Evolutionary conservation across 2,329 filamentous ascomycete genomes (phyloP), one percentile per base, ranked within the genome.

Genomic region (Phyllosticta paracitricarpa): DNA sequence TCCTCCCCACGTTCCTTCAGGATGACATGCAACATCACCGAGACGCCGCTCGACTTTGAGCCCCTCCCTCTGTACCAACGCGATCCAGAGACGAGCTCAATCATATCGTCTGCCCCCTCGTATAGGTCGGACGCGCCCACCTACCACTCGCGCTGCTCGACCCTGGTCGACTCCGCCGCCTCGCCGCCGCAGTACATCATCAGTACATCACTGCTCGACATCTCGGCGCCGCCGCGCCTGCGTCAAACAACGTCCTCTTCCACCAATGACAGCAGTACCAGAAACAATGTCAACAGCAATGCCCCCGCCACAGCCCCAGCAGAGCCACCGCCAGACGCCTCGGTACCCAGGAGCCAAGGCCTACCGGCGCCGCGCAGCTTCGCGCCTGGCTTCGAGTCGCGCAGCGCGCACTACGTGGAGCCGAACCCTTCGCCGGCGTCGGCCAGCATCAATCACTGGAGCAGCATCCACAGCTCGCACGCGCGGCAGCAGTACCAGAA

Each of bases 51-150:
- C 62, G 63, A 65, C 57, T 54, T 65, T 9, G 70, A 72, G 61
- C 68, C 68, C 17, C 68, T 72, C 26, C 70, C 71, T 4, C 66
- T 71, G 52, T 73, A 71, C 60, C 66, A 63, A 12, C 48, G 35
- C 35, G 85, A 88, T 70, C 84, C 86, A 62, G 86, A 89, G 67
- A 87, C 85, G 24, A 80, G 82, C 6, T 89, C 86, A 9, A 82
- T 89, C 64, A 83, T 78, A 66, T 88, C 85, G 19, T 81, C 81
- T 7, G 85, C 85, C n/a, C 86, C 86, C 51, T 88, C 86, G 9
- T 88, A 88, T 71, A 54, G 48, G 17, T 88, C 85, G 59, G 84
- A 87, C 59, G 82, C 79, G 2, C 86, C 86, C 4, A 84, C 84
- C 0, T 87, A 88, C 69, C 60, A 82, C 68, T 84, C 84, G 19